phyloP scores from a whole-genome alignment of 192 early-diverging fungal genomes.

The Haplosporangium gracile region DNA sequence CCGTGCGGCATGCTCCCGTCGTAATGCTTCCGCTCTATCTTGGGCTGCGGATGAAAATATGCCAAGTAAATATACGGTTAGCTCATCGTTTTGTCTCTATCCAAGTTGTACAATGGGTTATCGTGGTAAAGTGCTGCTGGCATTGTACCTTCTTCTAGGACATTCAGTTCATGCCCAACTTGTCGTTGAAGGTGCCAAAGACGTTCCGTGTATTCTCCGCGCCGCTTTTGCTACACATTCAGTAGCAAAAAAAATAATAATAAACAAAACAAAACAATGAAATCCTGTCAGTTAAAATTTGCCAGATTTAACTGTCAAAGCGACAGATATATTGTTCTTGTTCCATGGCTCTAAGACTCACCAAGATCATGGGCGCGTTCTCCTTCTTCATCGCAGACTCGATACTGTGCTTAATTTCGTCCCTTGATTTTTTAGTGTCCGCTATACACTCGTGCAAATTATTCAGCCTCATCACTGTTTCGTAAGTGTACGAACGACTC shows the following conservation, averaged over 20 bases:
- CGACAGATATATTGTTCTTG: background rate
- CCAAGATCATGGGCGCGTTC: conserved; percentile 50
- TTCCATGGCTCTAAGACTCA: background rate
- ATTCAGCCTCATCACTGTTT: conserved; percentile 62
- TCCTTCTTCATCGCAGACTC: conserved; percentile 54
- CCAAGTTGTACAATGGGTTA: too few relatives aligned
- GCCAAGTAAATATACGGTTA: background rate
- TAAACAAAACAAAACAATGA: too few relatives aligned
- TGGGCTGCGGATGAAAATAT: conserved; percentile 35
- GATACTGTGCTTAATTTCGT: conserved; percentile 59
- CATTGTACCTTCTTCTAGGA: conserved; percentile 52
- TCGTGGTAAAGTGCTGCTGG: background rate
- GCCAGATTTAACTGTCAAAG: background rate
- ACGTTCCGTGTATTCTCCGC: conserved; percentile 42
- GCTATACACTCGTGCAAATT: conserved; percentile 59
- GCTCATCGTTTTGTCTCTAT: background rate
- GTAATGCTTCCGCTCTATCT: conserved; percentile 26
- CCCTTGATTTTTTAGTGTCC: conserved; percentile 57
- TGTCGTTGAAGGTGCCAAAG: conserved; percentile 55
- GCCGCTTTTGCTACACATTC: conserved; percentile 49
- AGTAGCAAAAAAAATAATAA: background rate
- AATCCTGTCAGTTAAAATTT: background rate
- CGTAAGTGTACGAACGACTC: conserved; percentile 67
- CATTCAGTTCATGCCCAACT: conserved; percentile 56
- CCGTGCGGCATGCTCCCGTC: conserved; percentile 51